Conservation (phyloP, 1,139 yeast genomes). For the Candida sp. region DNA sequence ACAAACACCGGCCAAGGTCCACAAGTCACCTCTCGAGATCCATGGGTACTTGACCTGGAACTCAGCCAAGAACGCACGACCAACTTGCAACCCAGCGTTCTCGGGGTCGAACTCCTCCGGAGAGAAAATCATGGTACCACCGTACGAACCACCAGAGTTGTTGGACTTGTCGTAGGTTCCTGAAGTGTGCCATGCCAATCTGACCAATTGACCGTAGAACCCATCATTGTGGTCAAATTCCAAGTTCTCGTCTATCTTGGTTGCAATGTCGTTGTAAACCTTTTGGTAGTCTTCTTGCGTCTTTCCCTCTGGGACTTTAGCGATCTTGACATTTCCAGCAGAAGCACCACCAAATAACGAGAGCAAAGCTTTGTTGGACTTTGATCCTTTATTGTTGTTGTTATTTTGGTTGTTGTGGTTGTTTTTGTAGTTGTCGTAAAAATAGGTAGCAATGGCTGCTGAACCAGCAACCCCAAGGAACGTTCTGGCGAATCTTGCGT, state of each 20-base stretch:
- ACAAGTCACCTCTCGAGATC: conserved; percentile 86
- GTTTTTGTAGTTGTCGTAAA: conserved; percentile 12
- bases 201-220: conserved; percentile 62
- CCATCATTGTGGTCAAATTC: conserved; percentile 79
- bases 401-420: conserved; percentile 12
- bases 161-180: conserved; percentile 69
- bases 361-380: conserved; percentile 13
- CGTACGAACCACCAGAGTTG: conserved; percentile 77
- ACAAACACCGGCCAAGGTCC: conserved; percentile 85
- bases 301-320: conserved; percentile 30
- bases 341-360: conserved; percentile 25
- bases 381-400: conserved; percentile 15
- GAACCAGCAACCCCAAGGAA: conserved; percentile 24
- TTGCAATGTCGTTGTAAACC: conserved; percentile 81
- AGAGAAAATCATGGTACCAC: conserved; percentile 80
- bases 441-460: conserved; percentile 24
- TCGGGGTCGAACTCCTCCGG: conserved; percentile 74
- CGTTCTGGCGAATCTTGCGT: conserved; percentile 8
- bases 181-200: conserved; percentile 79
- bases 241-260: conserved; percentile 73
- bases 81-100: conserved; percentile 74
- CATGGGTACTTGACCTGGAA: conserved; percentile 69
- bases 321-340: conserved; percentile 23
- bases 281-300: conserved; percentile 66
- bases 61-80: conserved; percentile 66